These are phyloP conservation scores for Fusarium torreyae DNA, from an alignment of 2,329 filamentous ascomycete genomes.

Conservation along the genomic window DNA sequence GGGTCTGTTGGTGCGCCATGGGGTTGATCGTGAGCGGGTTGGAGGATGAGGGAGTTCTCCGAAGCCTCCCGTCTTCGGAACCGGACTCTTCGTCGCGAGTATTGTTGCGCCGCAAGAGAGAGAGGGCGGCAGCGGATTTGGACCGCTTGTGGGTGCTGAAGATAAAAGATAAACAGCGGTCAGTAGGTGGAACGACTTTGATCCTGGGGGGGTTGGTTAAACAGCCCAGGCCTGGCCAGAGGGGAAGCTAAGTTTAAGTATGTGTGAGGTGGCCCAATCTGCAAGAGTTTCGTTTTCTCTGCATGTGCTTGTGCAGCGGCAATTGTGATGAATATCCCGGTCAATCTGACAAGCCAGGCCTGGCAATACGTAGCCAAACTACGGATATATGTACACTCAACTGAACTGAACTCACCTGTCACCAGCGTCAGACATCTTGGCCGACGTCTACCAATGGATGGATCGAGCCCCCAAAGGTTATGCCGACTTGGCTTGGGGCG, in stretches of 20 bases:
- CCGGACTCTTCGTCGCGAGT: slow-evolving; percentile 68
- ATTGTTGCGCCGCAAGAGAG: slow-evolving; percentile 69
- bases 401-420: slow-evolving; percentile 43
- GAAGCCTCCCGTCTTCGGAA: slow-evolving; percentile 64
- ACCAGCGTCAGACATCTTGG: slow-evolving; percentile 48
- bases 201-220: slow-evolving; percentile 36
- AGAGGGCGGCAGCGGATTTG: slow-evolving; percentile 67
- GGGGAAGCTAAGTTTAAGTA: slow-evolving; percentile 40
- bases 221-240: slow-evolving; percentile 21
- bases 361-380: slow-evolving; percentile 7
- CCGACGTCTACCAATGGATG: slow-evolving; percentile 30
- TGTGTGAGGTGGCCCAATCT: slow-evolving; percentile 44
- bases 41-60: slow-evolving; percentile 52
- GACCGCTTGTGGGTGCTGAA: slow-evolving; percentile 65
- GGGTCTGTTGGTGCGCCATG: slow-evolving; percentile 55
- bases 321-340: slow-evolving; percentile 30
- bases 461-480: slow-evolving; percentile 5
- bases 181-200: slow-evolving; percentile 50
- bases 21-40: slow-evolving; percentile 53
- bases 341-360: slow-evolving; percentile 13
- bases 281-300: slow-evolving; percentile 22
- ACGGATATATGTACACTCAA: slow-evolving; percentile 5
- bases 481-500: slow-evolving; percentile 22
- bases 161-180: slow-evolving; percentile 49
- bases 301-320: slow-evolving; percentile 21